Evolutionary conservation across 192 early-diverging fungal species (phyloP).

Genomic region (Phycomyces blakesleeanus): DNA sequence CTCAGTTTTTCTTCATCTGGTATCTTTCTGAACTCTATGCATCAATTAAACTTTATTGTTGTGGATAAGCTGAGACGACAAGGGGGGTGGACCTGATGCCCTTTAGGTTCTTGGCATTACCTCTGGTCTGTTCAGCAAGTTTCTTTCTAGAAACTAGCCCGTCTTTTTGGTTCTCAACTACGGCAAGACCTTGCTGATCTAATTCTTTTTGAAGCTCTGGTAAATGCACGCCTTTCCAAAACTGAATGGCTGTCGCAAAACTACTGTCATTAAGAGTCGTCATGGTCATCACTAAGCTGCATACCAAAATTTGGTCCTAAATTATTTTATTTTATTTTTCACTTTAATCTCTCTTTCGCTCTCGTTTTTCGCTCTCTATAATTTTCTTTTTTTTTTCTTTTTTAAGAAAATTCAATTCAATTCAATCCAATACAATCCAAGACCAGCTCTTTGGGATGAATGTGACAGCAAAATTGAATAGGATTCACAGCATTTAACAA

Average conservation of each 20-base stretch:
- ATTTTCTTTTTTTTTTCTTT: no score
- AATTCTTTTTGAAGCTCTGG: slow-evolving; percentile 63
- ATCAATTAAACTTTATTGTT: background rate
- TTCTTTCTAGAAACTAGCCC: slow-evolving; percentile 70
- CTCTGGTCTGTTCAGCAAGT: slow-evolving; percentile 86
- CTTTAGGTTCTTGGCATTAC: slow-evolving; percentile 24
- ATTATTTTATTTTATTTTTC: no score
- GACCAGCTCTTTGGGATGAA: no score
- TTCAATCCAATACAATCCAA: no score
- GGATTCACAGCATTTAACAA: no score
- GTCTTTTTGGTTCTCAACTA: slow-evolving; percentile 85
- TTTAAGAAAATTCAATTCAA: no score
- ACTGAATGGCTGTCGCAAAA: slow-evolving; percentile 33
- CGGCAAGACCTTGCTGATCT: slow-evolving; percentile 70
- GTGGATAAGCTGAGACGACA: background rate
- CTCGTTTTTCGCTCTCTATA: no score
- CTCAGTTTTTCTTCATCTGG: slow-evolving; percentile 73
- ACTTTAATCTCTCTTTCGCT: no score
- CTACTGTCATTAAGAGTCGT: slow-evolving; percentile 5
- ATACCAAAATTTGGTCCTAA: no score
- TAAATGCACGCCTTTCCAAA: slow-evolving; percentile 58
- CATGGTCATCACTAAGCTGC: background rate
- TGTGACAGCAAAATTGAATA: no score
- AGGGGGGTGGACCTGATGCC: background rate
- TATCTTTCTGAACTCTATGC: slow-evolving; percentile 71